These are phyloP conservation scores for Mortierella sp. DNA, from an alignment of 371 early-diverging fungal species.

Conservation along the genomic window DNA sequence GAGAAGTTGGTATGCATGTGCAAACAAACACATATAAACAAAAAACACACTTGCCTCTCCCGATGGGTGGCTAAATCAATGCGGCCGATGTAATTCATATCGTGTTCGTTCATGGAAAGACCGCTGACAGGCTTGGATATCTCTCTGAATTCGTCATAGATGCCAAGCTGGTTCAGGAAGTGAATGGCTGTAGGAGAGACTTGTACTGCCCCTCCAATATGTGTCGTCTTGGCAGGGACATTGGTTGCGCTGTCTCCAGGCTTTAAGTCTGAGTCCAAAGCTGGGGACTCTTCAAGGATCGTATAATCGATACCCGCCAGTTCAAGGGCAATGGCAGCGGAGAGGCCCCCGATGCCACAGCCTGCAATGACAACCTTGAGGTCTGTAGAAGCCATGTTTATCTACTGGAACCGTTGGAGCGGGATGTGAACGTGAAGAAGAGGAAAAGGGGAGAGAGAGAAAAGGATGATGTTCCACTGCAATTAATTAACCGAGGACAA, in stretches of 20 bases:
- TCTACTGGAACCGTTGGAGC: background rate
- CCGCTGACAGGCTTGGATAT: conserved; percentile 56
- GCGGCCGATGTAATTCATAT: conserved; percentile 53
- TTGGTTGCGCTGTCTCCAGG: background rate
- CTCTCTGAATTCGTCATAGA: conserved; percentile 50
- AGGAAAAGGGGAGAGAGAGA: background rate
- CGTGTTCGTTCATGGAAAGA: conserved; percentile 53
- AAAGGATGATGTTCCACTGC: background rate
- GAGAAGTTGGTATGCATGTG: background rate
- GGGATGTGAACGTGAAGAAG: background rate
- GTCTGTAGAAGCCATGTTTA: conserved; percentile 34
- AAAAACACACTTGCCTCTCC: conserved; percentile 32
- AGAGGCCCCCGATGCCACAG: conserved; percentile 43
- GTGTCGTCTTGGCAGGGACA: background rate
- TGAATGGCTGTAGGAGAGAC: conserved; percentile 53
- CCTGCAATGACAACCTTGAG: conserved; percentile 50
- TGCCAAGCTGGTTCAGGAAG: conserved; percentile 49
- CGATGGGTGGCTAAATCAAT: conserved; percentile 43
- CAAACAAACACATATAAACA: background rate
- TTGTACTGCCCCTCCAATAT: conserved; percentile 40
- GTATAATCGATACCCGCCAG: conserved; percentile 51
- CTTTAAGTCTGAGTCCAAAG: background rate
- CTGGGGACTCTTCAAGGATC: conserved; percentile 36
- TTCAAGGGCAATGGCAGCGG: conserved; percentile 48
- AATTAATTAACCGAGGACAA: background rate